Conservation (phyloP, 1,284 basidiomycete species). For the Cryptococcus floricola region DNA sequence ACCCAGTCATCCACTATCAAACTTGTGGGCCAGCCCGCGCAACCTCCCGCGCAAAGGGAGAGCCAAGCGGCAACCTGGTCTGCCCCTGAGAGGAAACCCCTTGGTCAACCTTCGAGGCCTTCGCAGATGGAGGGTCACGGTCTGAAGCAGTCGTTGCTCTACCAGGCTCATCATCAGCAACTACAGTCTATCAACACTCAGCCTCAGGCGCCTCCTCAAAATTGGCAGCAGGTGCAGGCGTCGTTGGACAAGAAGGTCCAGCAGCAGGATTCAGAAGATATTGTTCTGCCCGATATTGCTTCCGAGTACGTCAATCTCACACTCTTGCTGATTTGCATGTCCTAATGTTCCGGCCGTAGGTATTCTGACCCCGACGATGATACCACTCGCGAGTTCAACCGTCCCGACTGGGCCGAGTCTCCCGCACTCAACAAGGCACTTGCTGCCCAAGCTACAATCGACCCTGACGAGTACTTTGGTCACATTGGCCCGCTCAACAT, state of each 20-base stretch:
- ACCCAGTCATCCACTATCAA: slow-evolving; percentile 24
- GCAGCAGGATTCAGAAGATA: slow-evolving; percentile 61
- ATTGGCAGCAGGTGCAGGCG: slow-evolving; percentile 41
- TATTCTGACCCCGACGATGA: slow-evolving; percentile 89
- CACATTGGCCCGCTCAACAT: slow-evolving; percentile 75
- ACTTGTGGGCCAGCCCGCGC: slow-evolving; percentile 10
- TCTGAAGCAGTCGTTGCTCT: slow-evolving; percentile 10
- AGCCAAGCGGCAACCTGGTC: neutral
- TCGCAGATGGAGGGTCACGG: slow-evolving; percentile 15
- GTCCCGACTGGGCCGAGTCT: slow-evolving; percentile 86
- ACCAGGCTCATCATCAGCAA: slow-evolving; percentile 53
- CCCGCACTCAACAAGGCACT: slow-evolving; percentile 74
- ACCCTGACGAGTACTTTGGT: slow-evolving; percentile 91
- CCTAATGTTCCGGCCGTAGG: slow-evolving; percentile 20
- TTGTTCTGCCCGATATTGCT: slow-evolving; percentile 80
- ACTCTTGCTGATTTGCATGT: neutral
- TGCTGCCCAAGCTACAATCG: slow-evolving; percentile 71
- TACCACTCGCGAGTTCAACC: slow-evolving; percentile 53
- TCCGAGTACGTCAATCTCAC: slow-evolving; percentile 58
- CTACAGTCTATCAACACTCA: neutral
- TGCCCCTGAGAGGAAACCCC: slow-evolving; percentile 11
- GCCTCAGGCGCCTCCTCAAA: slow-evolving; percentile 46
- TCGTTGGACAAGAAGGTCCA: slow-evolving; percentile 53
- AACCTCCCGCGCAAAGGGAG: neutral
- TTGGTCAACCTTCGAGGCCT: slow-evolving; percentile 41